These are phyloP conservation scores for Tricholoma sp. DNA, from an alignment of 768 basidiomycete species.

Conservation along the genomic window DNA sequence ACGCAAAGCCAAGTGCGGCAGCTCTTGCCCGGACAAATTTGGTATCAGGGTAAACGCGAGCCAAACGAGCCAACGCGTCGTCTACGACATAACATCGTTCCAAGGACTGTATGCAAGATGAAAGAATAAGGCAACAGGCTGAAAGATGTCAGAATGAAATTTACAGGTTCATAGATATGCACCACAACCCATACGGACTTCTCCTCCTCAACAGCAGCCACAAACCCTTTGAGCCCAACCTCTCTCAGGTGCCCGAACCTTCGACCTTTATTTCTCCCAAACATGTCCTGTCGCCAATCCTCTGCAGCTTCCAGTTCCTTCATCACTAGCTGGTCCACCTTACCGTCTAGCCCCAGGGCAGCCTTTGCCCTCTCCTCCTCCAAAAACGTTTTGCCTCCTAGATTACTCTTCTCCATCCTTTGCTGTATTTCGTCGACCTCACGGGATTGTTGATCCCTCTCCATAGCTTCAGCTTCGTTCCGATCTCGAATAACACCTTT, in stretches of 20 bases:
- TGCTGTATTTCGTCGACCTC: slow-evolving; percentile 49
- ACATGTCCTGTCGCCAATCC: slow-evolving; percentile 33
- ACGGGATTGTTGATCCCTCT: slow-evolving; percentile 44
- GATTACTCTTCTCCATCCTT: slow-evolving; percentile 58
- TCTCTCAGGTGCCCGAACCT: slow-evolving; percentile 78
- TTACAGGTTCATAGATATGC: slow-evolving; percentile 77
- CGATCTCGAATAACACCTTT: slow-evolving; percentile 86
- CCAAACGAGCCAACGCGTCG: slow-evolving; percentile 60
- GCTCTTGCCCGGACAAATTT: slow-evolving; percentile 86
- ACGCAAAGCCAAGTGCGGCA: slow-evolving; percentile 67
- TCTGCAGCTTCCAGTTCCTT: slow-evolving; percentile 34
- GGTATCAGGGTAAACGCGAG: slow-evolving; percentile 61
- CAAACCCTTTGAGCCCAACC: slow-evolving; percentile 68
- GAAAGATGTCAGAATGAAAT: slow-evolving; percentile 18
- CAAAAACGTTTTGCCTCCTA: slow-evolving; percentile 69
- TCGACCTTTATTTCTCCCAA: slow-evolving; percentile 47
- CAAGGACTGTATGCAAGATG: slow-evolving; percentile 45
- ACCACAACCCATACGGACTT: slow-evolving; percentile 75
- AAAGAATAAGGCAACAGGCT: slow-evolving; percentile 3
- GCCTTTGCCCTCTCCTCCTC: slow-evolving; percentile 68
- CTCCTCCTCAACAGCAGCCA: slow-evolving; percentile 74
- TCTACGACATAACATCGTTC: slow-evolving; percentile 73
- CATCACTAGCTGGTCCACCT: slow-evolving; percentile 39
- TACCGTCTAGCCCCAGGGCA: slow-evolving; percentile 32
- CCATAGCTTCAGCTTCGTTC: slow-evolving; percentile 57